Conservation (phyloP, 306 rosid genomes). For the Fragaria nilgerrensis region DNA sequence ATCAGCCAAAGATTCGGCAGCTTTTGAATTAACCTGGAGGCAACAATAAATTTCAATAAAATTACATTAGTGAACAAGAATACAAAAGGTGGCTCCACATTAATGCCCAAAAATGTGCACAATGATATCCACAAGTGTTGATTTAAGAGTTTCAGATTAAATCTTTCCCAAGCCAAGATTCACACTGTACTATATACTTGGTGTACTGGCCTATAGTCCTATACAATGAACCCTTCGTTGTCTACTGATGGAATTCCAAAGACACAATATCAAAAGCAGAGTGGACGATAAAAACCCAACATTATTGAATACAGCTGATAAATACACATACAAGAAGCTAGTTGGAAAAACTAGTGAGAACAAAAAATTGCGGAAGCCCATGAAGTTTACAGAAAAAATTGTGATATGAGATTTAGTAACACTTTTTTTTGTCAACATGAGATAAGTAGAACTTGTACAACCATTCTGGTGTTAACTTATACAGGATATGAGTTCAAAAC, state of each 20-base stretch:
- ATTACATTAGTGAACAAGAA: not conserved
- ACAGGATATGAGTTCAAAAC: not conserved
- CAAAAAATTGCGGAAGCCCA: not conserved
- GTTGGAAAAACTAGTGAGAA: not conserved
- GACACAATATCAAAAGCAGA: not conserved
- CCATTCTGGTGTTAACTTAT: not conserved
- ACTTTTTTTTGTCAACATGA: not conserved
- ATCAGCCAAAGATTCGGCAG: conserved; percentile 96
- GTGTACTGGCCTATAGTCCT: not conserved
- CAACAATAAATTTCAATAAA: conserved; percentile 17
- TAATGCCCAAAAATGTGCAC: not conserved
- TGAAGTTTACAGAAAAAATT: not conserved
- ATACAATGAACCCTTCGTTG: not conserved
- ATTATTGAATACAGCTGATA: not conserved
- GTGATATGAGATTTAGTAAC: not conserved
- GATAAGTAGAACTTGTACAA: not conserved
- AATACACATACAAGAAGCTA: not conserved
- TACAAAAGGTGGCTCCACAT: not conserved
- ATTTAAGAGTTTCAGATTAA: not conserved
- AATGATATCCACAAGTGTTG: not conserved
- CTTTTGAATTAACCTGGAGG: conserved; percentile 82
- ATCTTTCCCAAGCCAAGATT: not conserved
- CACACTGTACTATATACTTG: not conserved
- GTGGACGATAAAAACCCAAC: not conserved
- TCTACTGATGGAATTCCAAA: not conserved